Base-by-base conservation (phyloP, 345 rosid genomes). In the Brassica incana region DNA sequence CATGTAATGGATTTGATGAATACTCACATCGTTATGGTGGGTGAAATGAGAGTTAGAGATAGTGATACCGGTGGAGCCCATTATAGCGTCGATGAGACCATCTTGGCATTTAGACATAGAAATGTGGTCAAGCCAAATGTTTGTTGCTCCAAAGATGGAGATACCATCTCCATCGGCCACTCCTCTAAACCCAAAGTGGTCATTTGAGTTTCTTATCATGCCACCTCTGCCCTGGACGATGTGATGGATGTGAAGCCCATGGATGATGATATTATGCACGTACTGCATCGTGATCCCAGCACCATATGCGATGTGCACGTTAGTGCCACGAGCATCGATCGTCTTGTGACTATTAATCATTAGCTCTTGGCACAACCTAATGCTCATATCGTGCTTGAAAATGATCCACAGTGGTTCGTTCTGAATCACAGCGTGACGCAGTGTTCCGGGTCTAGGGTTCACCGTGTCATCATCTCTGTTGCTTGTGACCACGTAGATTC, bases 51-150 rank as follows among this genome's bases (percentile, higher is more conserved):
- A 77, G 72, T 91, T 94, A 80, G 98, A 94, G 80, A 94, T 84
- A 77, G 97, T 92, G 75, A 94, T 77, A 14, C 85, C 97, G 15
- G 92, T 94, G 23, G 97, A 90, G 2, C 88, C 97, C 84, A 69
- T 69, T 4, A 94, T 78, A 29, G 85, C 90, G 56, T 94, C 98
- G n/a, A 94, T 84, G 45, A 94, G 83, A 15, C 98, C 97, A 67
- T 94, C 97, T 1, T 48, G 36, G 75, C 96, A 90, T 0, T 54
- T 75, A 35, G 88, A 89, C 90, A 88, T 87, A 11, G 97, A 89
- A 65, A 88, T 85, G 33, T 94, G 98, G 78, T 94, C 98, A 18
- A 94, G 86, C 97, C 97, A 94, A 70, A 94, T 4, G 80, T 87
- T 82, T 29, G 83, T 58, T 10, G 97, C 76, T 2, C 93, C 93